Base-by-base conservation (phyloP, 257 asterid species). In the Ligustrum vulgare region DNA sequence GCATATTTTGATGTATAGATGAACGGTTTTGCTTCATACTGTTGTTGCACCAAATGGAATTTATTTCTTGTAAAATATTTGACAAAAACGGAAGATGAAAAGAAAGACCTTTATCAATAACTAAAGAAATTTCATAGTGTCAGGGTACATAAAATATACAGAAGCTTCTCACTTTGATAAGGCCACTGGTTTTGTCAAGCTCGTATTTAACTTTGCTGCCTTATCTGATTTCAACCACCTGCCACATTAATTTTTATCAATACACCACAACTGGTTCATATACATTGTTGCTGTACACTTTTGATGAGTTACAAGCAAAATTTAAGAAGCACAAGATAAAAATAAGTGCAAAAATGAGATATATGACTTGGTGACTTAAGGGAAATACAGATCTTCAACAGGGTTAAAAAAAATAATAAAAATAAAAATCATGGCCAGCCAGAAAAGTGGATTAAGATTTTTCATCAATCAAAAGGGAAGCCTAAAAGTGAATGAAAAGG, bases 161-260 rank as follows among this genome's bases (percentile, higher is more conserved):
- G 63, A 65, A 72, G 56, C 20, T 67, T 60, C 87, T 75, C 47
- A 90, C 98, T 80, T 91, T 93, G 82, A 93, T 91, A 74, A 93
- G 97, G 69, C 98, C 97, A 60, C 89, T 91, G 73, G 83, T 77
- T 87, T 93, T 93, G 89, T 91, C 98, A 36, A 94, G 98, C 88
- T 94, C 98, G 51, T 94, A 94, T 75, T 94, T 94, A 20, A 94
- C 98, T 84, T 90, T 94, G 85, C 97, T 85, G 74, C 97, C 97
- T 82, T 94, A 89, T 72, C 93, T 90, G 66, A 91, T 93, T 82
- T 93, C 98, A 81, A 93, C 85, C 75, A 89, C 98, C 98, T 93
- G 93, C 74, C 67, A 82, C 65, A 69, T 69, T 33, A 71, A 39
- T 33, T 35, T 62, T 28, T 8, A 80, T 71, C 70, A 73, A 33